Evolutionary conservation across 805 yeast species (phyloP), one percentile per base, ranked within the genome.

Genomic region (Jamesozyma piceae): DNA sequence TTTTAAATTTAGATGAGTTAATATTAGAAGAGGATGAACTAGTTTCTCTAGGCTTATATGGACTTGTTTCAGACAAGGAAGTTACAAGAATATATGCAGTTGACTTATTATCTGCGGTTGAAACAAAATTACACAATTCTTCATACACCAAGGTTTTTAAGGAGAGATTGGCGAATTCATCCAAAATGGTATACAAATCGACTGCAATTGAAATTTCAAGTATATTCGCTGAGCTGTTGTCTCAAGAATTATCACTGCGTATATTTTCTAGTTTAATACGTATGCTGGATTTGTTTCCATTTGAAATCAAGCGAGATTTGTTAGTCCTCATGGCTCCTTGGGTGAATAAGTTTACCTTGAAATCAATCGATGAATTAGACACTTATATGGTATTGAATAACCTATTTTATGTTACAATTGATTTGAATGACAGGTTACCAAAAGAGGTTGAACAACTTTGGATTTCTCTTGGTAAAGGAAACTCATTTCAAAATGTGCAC

Each of bases 371-470:
- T 20, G 72, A 65, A 35, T 50, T 64, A n/a, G 73, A 69, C 33
- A 58, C 73, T 3, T 67, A 72, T 39, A 86, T 89, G 94, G 86
- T 87, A 2, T 55, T 90, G 50, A 75, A 74, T 47, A 88, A 89
- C 49, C 64, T 90, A 42, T 77, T 89, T 58, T 97, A 86, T 51
- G 81, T 92, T 32, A 87, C 97, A 0, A 77, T 87, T 30, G 77
- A 77, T 45, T 84, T 81, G 51, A 77, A 89, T 40, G 80, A 81
- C 37, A 68, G 71, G 13, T 77, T 86, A 50, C 85, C 86, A 35
- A 82, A 82, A 52, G 97, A 88, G 52, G 86, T 92, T 10, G 97
- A 89, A 59, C 95, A 95, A 0, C 63, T 92, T 19, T 92, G 99
- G 99, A 87, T 85, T 4, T 90, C 97, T 0, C 67, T 92, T n/a